Evolutionary conservation across 2,329 filamentous ascomycete genomes (phyloP), one percentile per base, ranked within the genome.

Genomic region (Colletotrichum lupini): DNA sequence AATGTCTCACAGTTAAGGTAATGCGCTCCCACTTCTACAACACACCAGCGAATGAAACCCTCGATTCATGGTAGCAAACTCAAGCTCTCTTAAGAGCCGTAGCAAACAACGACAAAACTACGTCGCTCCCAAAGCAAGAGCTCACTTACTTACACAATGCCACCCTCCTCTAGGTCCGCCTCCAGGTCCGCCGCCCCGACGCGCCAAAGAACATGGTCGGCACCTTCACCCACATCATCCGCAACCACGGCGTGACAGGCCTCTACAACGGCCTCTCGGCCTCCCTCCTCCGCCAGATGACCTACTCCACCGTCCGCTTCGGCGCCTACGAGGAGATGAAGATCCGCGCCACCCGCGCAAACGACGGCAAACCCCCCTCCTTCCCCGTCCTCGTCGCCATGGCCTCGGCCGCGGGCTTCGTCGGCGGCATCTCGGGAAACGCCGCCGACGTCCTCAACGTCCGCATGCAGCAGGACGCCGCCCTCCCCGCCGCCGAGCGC

Each of bases 381-480:
- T 92, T 98, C 78, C 87, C 91, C 12, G 87, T 90, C n/a, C 92
- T 99, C 11, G 89, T 98, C 75, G 93, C 90, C 76, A 94, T 98
- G 83, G 94, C 96, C 66, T 93, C 92, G 28, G 85, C 91, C 32
- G 96, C 97, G 8, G 97, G 97, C 64, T 94, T 98, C 80, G 83
- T 97, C 3, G 97, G 97, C 75, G 97, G 97, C 62, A 85, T 98
- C 59, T 94, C 93, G 6, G 97, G 97, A 76, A 99, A 98, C 84
- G 95, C 95, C 3, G 96, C 95, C 76, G 97, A 99, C 82, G 95
- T 99, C 42, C 88, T 98, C 79, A 99, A 99, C 83, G 97, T 99
- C 62, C 94, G 97, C 76, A 99, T 99, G 97, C 97, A 99, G 85
- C 94, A 97, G 84, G 97, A 92, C 79, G 92, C 94, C 2, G 91